Conservation (phyloP, 345 rosid species). For the Moringa oleifera region DNA sequence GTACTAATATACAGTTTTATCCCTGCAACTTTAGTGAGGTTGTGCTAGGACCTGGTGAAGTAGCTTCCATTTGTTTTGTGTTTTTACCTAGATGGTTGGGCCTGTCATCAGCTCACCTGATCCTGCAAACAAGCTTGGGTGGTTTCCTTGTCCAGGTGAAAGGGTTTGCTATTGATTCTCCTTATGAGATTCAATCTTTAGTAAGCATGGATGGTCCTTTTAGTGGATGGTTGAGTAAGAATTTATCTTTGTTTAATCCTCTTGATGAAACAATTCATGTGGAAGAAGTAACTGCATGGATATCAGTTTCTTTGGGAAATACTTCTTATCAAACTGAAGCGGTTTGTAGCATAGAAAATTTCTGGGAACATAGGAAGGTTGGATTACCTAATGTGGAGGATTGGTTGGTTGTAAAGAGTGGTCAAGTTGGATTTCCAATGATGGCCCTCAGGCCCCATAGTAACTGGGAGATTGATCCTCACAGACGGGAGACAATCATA, state of each 20-base stretch:
- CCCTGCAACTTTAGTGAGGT: constrained; percentile 57
- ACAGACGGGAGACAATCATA: constrained; percentile 27
- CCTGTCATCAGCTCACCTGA: constrained; percentile 46
- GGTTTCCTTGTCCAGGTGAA: constrained; percentile 61
- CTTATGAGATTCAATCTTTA: constrained; percentile 44
- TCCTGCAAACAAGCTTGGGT: constrained; percentile 66
- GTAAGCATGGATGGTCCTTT: constrained; percentile 29
- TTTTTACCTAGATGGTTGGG: constrained; percentile 63
- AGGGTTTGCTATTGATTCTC: constrained; percentile 54
- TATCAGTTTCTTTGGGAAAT: constrained; percentile 48
- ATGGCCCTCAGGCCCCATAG: constrained; percentile 43
- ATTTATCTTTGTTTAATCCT: constrained; percentile 59
- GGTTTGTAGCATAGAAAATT: constrained; percentile 30
- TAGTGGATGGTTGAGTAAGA: constrained; percentile 39
- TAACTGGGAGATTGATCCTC: constrained; percentile 53
- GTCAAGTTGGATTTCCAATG: constrained; percentile 31
- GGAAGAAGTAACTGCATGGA: constrained; percentile 49
- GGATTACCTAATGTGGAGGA: constrained; percentile 29
- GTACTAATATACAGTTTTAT: constrained; percentile 54
- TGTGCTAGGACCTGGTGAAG: constrained; percentile 52
- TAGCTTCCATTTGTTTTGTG: constrained; percentile 53
- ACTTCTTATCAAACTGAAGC: constrained; percentile 42
- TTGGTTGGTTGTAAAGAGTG: constrained; percentile 48
- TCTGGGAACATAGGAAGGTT: constrained; percentile 18
- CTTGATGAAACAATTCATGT: constrained; percentile 47